These are phyloP conservation scores for Cercospora nicotianae DNA, from an alignment of 2,329 filamentous ascomycete genomes.

Conservation along the genomic window DNA sequence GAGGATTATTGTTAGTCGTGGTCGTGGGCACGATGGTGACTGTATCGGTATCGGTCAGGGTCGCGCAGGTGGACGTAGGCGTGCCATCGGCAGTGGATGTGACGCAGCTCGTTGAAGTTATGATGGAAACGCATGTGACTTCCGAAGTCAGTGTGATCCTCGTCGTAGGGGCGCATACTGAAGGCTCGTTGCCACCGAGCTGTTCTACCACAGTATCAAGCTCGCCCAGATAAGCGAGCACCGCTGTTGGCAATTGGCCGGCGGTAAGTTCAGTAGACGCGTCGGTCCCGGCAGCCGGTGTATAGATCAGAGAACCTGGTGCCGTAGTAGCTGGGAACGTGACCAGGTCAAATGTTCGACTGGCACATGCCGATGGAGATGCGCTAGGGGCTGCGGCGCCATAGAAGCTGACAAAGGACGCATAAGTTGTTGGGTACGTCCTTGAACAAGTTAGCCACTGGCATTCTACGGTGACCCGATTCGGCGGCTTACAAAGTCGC, in stretches of 20 bases:
- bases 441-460: background rate
- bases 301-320: background rate
- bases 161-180: background rate
- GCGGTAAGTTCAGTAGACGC: background rate
- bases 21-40: background rate
- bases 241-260: background rate
- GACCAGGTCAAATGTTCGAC: background rate
- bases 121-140: background rate
- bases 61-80: background rate
- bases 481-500: background rate
- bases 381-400: background rate
- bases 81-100: background rate
- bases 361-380: background rate
- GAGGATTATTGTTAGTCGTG: background rate
- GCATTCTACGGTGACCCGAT: background rate
- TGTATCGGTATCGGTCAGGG: background rate
- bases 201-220: background rate
- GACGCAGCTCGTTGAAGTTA: background rate
- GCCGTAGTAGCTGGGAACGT: conserved; percentile 1
- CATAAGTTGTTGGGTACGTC: conserved; percentile 2
- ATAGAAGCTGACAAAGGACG: background rate
- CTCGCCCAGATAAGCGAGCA: background rate
- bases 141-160: background rate
- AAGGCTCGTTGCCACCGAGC: background rate
- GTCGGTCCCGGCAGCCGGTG: background rate